Conservation (phyloP, 306 rosid species). For the Citrullus amarus region DNA sequence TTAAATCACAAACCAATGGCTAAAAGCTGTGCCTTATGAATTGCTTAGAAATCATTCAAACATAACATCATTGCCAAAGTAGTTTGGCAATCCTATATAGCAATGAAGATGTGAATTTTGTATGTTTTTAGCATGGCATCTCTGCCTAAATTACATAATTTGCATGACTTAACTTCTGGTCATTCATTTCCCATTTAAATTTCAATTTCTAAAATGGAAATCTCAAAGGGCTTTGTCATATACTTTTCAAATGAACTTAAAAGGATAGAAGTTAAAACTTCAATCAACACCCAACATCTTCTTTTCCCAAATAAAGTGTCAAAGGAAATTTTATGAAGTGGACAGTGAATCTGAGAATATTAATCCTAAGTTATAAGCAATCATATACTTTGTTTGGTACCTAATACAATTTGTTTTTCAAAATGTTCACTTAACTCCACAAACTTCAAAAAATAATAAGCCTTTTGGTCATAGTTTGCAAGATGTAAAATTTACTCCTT, state of each 20-base stretch:
- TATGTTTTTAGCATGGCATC: not conserved
- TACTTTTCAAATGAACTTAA: not conserved
- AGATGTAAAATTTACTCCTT: not conserved
- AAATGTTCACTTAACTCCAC: not conserved
- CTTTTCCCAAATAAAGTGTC: not conserved
- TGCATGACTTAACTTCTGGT: constrained; percentile 11
- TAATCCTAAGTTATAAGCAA: not conserved
- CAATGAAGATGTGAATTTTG: not conserved
- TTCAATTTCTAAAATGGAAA: not conserved
- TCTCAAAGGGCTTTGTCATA: not conserved
- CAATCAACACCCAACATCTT: not conserved
- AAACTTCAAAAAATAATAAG: not conserved
- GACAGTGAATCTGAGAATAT: not conserved
- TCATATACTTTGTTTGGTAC: not conserved
- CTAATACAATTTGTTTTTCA: not conserved
- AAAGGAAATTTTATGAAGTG: not conserved
- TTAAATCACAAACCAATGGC: not conserved
- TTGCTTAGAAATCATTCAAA: not conserved
- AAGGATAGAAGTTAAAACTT: not conserved
- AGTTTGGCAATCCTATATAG: not conserved
- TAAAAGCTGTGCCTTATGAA: not conserved
- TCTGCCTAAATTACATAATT: not conserved
- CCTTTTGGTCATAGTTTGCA: not conserved
- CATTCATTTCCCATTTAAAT: not conserved
- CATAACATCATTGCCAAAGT: not conserved